A percentile compares a stretch with the other conserved stretches of the same genome.
Conservation (phyloP, 768 basidiomycete species). For the Chalciporus chontae region DNA sequence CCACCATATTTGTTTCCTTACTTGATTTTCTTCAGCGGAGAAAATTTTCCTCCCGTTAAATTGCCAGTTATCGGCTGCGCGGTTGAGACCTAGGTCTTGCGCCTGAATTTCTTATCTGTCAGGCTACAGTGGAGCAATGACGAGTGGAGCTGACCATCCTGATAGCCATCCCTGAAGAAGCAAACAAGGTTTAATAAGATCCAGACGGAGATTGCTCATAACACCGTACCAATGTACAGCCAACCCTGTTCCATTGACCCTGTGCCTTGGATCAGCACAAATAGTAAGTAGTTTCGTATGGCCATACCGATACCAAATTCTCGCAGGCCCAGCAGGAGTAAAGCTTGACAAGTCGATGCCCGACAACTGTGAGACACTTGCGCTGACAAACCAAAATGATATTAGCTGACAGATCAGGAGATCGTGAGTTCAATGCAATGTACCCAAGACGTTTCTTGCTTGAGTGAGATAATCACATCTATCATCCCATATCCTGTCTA, state of each 20-base stretch:
- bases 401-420: not conserved
- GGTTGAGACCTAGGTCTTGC: slow-evolving; percentile 77
- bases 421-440: slow-evolving; percentile 13
- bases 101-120: slow-evolving; percentile 44
- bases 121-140: not conserved
- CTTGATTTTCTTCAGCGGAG: slow-evolving; percentile 62
- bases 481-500: slow-evolving; percentile 67
- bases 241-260: slow-evolving; percentile 80
- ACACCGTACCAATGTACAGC: slow-evolving; percentile 64
- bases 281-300: not conserved
- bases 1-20: slow-evolving; percentile 79
- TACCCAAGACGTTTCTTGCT: slow-evolving; percentile 65
- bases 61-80: slow-evolving; percentile 73
- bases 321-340: slow-evolving; percentile 75
- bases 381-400: slow-evolving; percentile 36
- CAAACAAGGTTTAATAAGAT: slow-evolving; percentile 1
- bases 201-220: not conserved
- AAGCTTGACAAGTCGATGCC: slow-evolving; percentile 74
- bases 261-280: slow-evolving; percentile 19
- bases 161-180: slow-evolving; percentile 57
- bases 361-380: slow-evolving; percentile 64
- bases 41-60: slow-evolving; percentile 59
- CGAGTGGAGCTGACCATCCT: slow-evolving; percentile 52
- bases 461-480: slow-evolving; percentile 60
- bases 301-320: slow-evolving; percentile 78